A percentile compares a stretch with the other conserved stretches of the same genome.
Conservation (phyloP, 805 yeast genomes). For the Monosporozyma yasuniensis region DNA sequence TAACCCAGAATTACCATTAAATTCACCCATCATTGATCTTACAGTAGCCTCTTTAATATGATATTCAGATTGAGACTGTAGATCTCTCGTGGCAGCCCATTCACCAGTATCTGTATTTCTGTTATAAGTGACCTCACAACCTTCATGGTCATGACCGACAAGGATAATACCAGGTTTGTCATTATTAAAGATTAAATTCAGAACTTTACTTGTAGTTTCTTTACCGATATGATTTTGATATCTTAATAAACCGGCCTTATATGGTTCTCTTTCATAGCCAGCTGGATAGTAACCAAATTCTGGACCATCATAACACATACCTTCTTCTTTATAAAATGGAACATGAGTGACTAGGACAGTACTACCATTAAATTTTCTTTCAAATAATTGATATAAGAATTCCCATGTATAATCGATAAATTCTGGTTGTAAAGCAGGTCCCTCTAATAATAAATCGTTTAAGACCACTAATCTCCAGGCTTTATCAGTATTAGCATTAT, state of each 20-base stretch:
- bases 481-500: slow-evolving; percentile 49
- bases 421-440: slow-evolving; percentile 75
- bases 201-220: slow-evolving; percentile 56
- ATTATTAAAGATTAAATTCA: slow-evolving; percentile 63
- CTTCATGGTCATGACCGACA: slow-evolving; percentile 96
- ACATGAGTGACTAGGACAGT: slow-evolving; percentile 82
- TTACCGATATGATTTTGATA: slow-evolving; percentile 78
- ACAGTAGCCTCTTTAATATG: slow-evolving; percentile 73
- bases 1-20: slow-evolving; percentile 79
- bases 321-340: slow-evolving; percentile 75
- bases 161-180: slow-evolving; percentile 67
- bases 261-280: slow-evolving; percentile 49
- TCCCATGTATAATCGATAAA: slow-evolving; percentile 61
- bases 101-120: slow-evolving; percentile 32
- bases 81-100: slow-evolving; percentile 38
- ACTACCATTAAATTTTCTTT: slow-evolving; percentile 57
- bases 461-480: slow-evolving; percentile 89
- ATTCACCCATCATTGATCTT: slow-evolving; percentile 94
- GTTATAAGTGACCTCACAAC: slow-evolving; percentile 69
- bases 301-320: slow-evolving; percentile 85
- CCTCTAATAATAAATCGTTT: slow-evolving; percentile 77
- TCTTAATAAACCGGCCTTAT: slow-evolving; percentile 60
- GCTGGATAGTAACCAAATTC: slow-evolving; percentile 50
- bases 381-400: slow-evolving; percentile 54
- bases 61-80: slow-evolving; percentile 11